Percentiles rank a stretch among this genome's conserved stretches.
These are phyloP conservation scores for Cucumis hystrix DNA, from an alignment of 306 rosid genomes.

Conservation along the genomic window DNA sequence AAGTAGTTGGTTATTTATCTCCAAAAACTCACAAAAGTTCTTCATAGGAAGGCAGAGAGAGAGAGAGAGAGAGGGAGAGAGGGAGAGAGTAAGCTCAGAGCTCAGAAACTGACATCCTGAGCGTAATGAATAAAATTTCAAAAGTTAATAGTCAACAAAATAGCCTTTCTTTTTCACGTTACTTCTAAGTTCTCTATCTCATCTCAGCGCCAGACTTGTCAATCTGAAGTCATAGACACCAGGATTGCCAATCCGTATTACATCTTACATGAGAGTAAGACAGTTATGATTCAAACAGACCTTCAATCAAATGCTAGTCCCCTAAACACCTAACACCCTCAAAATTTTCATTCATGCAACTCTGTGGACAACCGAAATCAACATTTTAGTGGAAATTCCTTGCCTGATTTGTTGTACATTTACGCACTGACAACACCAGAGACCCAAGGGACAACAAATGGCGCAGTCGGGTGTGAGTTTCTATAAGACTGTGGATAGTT, in stretches of 20 bases:
- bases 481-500: slow-evolving; percentile 62
- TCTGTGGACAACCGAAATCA: background rate
- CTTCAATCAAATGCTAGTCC: background rate
- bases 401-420: background rate
- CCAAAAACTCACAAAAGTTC: background rate
- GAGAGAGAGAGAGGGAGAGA: background rate
- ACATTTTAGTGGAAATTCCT: background rate
- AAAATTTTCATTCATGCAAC: slow-evolving; percentile 6
- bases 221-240: background rate
- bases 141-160: background rate
- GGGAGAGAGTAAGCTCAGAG: background rate
- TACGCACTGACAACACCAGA: slow-evolving; percentile 42
- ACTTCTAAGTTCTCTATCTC: background rate
- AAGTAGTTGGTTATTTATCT: background rate
- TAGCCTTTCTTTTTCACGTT: background rate
- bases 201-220: background rate
- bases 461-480: slow-evolving; percentile 49
- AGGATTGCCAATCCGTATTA: background rate
- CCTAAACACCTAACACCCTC: background rate
- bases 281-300: background rate
- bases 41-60: background rate
- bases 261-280: background rate
- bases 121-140: background rate
- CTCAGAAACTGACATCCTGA: background rate
- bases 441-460: slow-evolving; percentile 69